A percentile compares a stretch with the other conserved stretches of the same genome.
These are phyloP conservation scores for Tetraselmis chui DNA, from an alignment of 139 green algal species.

Conservation along the genomic window DNA sequence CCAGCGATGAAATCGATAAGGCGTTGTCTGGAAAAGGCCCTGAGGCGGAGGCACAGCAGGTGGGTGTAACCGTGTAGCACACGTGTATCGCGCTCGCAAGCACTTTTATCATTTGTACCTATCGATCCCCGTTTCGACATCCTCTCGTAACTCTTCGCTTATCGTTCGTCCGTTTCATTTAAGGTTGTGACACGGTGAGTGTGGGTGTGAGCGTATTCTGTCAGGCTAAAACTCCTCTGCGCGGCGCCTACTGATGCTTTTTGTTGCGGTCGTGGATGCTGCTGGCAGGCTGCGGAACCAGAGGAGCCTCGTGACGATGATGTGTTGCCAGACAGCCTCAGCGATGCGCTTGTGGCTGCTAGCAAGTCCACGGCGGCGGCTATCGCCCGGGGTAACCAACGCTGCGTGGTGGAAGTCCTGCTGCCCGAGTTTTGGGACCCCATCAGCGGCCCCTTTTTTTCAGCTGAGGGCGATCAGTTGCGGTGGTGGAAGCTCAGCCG, in stretches of 20 bases:
- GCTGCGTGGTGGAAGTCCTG: slow-evolving; percentile 78
- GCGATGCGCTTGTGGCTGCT: slow-evolving; percentile 54
- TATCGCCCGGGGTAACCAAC: slow-evolving; percentile 43
- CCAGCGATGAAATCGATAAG: not conserved
- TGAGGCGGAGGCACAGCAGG: not conserved
- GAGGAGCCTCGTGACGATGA: slow-evolving; percentile 9
- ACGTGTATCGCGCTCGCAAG: too few relatives aligned
- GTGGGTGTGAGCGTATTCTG: too few relatives aligned
- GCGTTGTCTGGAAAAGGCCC: not conserved
- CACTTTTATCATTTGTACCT: too few relatives aligned
- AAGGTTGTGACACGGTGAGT: too few relatives aligned
- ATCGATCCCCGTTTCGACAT: too few relatives aligned
- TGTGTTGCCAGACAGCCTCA: slow-evolving; percentile 73
- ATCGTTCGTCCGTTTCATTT: too few relatives aligned
- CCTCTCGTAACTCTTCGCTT: too few relatives aligned
- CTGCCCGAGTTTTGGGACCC: slow-evolving; percentile 86
- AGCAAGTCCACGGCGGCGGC: slow-evolving; percentile 53
- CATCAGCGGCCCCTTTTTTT: slow-evolving; percentile 53
- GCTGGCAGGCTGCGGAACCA: not conserved
- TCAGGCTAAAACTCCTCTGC: too few relatives aligned
- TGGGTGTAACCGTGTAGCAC: too few relatives aligned
- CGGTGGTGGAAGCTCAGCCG: slow-evolving; percentile 69
- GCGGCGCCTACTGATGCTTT: too few relatives aligned
- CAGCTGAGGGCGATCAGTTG: slow-evolving; percentile 78
- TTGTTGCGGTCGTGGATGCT: too few relatives aligned